phyloP scores from a whole-genome alignment of 768 basidiomycete species.

The Tulasnella calospora region DNA sequence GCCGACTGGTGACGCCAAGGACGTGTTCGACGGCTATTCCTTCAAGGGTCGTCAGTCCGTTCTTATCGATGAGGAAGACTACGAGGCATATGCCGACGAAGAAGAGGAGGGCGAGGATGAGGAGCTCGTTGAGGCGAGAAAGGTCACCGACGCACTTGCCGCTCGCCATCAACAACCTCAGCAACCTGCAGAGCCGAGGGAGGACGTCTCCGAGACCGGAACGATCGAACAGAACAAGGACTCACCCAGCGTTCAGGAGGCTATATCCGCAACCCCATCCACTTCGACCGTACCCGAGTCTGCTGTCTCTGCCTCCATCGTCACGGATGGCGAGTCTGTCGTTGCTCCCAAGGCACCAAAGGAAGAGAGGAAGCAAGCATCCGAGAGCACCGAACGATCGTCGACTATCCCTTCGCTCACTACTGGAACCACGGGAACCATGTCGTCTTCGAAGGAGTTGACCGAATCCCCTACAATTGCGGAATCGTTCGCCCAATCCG shows the following conservation, averaged over 20 bases:
- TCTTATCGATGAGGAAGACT: conserved; percentile 66
- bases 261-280: conserved; percentile 24
- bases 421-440: conserved; percentile 10
- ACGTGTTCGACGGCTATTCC: conserved; percentile 91
- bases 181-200: not conserved
- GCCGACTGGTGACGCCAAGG: conserved; percentile 37
- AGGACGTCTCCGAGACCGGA: conserved; percentile 15
- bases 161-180: conserved; percentile 12
- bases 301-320: conserved; percentile 18
- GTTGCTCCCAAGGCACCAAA: conserved; percentile 36
- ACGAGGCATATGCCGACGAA: conserved; percentile 46
- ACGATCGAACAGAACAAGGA: conserved; percentile 13
- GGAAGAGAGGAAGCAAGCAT: conserved; percentile 28
- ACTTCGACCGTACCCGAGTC: conserved; percentile 20
- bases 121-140: conserved; percentile 27
- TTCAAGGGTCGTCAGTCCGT: conserved; percentile 85
- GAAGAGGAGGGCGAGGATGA: conserved; percentile 46
- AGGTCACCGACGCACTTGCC: conserved; percentile 16
- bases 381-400: not conserved
- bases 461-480: not conserved
- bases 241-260: not conserved
- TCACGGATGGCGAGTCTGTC: conserved; percentile 29
- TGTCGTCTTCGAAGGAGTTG: conserved; percentile 7
- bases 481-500: not conserved
- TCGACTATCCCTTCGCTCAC: not conserved